phyloP scores from a whole-genome alignment of 352 stramenopile genomes.

The Sclerospora graminicola region DNA sequence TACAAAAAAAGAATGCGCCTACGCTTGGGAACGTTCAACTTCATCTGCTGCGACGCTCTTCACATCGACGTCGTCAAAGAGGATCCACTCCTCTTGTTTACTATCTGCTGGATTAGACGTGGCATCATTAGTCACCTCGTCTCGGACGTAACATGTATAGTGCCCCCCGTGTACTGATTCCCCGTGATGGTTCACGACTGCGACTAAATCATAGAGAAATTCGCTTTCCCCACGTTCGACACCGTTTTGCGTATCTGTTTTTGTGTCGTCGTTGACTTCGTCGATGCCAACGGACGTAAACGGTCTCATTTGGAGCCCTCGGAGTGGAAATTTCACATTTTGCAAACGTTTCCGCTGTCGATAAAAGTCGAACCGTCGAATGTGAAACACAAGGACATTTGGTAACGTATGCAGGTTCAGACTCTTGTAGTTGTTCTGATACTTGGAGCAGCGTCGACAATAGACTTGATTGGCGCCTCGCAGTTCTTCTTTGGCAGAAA shows the following conservation, averaged over 20 bases:
- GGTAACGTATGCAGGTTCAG: constrained; percentile 49
- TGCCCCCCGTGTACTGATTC: constrained; percentile 58
- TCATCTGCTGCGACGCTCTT: constrained; percentile 21
- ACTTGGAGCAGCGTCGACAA: constrained; percentile 40
- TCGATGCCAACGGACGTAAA: constrained; percentile 16
- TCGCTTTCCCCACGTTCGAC: constrained; percentile 4
- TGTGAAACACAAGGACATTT: constrained; percentile 65
- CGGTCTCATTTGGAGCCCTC: constrained; percentile 27
- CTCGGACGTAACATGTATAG: constrained; percentile 49
- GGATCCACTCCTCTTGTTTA: constrained; percentile 32
- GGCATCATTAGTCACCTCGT: constrained; percentile 1
- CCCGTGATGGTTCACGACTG: constrained; percentile 59
- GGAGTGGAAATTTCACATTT: constrained; percentile 45
- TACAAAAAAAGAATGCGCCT: constrained; percentile 4
- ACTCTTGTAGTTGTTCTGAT: constrained; percentile 51
- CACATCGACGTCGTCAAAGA: constrained; percentile 51
- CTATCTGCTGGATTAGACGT: not conserved
- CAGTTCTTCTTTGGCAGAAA: constrained; percentile 45
- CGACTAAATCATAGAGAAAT: constrained; percentile 53
- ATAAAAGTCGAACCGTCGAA: constrained; percentile 66
- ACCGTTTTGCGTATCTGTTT: not conserved
- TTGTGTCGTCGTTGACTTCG: constrained; percentile 14
- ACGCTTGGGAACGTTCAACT: constrained; percentile 47
- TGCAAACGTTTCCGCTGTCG: constrained; percentile 42
- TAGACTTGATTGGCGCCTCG: constrained; percentile 56